These are phyloP conservation scores for Heimioporus sp. DNA, from an alignment of 768 basidiomycete species.

Conservation along the genomic window DNA sequence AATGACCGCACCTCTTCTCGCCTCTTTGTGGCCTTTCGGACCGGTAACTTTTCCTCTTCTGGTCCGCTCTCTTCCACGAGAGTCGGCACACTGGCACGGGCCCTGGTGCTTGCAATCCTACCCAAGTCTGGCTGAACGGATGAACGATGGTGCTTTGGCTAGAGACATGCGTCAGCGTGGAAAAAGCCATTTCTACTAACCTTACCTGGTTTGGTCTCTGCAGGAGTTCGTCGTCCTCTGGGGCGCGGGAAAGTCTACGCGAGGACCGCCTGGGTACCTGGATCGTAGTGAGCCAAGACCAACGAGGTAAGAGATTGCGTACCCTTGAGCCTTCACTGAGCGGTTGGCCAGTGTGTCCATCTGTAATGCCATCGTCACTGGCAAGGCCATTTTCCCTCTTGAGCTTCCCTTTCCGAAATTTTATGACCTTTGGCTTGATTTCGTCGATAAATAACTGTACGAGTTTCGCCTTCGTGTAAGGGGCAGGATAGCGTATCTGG, in stretches of 20 bases:
- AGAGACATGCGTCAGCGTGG: constrained; percentile 13
- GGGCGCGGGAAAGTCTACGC: constrained; percentile 59
- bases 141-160: constrained; percentile 80
- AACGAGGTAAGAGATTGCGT: constrained; percentile 10
- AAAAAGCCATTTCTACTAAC: constrained; percentile 8
- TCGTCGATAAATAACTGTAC: constrained; percentile 77
- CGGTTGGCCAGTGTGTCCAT: constrained; percentile 78
- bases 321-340: constrained; percentile 51
- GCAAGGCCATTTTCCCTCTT: constrained; percentile 68
- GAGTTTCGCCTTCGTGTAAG: constrained; percentile 75
- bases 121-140: constrained; percentile 74
- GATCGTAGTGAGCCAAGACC: constrained; percentile 6
- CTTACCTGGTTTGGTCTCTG: constrained; percentile 58
- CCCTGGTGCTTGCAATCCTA: constrained; percentile 39
- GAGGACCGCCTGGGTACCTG: constrained; percentile 52
- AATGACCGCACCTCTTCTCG: constrained; percentile 45
- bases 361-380: constrained; percentile 79
- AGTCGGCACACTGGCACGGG: constrained; percentile 39
- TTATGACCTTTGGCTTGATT: constrained; percentile 56
- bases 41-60: constrained; percentile 57
- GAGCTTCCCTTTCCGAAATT: constrained; percentile 60
- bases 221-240: constrained; percentile 41
- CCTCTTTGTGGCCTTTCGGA: constrained; percentile 59
- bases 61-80: constrained; percentile 76
- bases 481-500: constrained; percentile 69